Conservation (phyloP, 2,329 filamentous ascomycete species). For the Diaporthe velutina region DNA sequence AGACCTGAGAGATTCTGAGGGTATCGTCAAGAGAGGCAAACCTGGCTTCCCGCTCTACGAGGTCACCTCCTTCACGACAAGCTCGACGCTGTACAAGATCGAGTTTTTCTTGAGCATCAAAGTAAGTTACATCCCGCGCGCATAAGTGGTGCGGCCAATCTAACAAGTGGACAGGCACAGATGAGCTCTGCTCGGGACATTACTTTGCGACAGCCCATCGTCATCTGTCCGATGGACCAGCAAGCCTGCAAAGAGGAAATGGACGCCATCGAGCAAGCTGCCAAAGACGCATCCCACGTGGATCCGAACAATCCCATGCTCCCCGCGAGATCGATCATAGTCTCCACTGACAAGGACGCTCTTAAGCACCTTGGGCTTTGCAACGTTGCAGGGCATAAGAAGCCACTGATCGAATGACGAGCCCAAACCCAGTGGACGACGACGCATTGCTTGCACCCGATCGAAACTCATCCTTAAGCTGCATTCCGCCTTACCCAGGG, state of each 20-base stretch:
- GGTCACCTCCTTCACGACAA: constrained; percentile 92
- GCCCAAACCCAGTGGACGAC: background rate
- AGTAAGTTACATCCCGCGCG: constrained; percentile 62
- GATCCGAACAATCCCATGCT: constrained; percentile 93
- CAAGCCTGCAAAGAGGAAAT: constrained; percentile 98
- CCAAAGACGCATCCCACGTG: constrained; percentile 90
- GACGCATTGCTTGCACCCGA: background rate
- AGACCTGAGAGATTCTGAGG: constrained; percentile 87
- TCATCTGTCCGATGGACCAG: constrained; percentile 95
- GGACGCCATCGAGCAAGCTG: constrained; percentile 96
- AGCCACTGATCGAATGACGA: constrained; percentile 73
- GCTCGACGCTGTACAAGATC: constrained; percentile 95
- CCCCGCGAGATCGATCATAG: constrained; percentile 86
- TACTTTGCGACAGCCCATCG: constrained; percentile 88
- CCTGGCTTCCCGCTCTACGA: constrained; percentile 90
- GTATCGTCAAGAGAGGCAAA: constrained; percentile 87
- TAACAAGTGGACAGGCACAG: constrained; percentile 73
- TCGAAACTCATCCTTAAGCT: background rate
- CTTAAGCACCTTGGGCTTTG: constrained; percentile 73
- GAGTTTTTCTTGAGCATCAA: constrained; percentile 97
- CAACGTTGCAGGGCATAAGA: constrained; percentile 73
- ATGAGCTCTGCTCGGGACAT: constrained; percentile 92
- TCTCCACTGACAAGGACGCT: constrained; percentile 78
- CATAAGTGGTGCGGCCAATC: background rate
- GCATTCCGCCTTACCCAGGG: background rate